Conservation (phyloP, 768 basidiomycete species). For the Postia placenta region DNA sequence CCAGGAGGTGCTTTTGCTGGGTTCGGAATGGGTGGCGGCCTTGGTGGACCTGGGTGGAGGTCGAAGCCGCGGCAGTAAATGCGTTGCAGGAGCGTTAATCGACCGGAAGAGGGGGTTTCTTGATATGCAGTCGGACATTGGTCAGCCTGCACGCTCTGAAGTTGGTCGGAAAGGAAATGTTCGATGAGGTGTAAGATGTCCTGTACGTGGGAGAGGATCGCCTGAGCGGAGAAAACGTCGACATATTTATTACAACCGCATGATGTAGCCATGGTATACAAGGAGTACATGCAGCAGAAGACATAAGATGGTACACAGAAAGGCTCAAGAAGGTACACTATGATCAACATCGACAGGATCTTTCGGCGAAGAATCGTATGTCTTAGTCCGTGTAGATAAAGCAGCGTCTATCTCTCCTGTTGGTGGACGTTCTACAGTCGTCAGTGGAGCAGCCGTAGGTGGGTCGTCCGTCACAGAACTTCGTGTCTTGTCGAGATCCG, state of each 20-base stretch:
- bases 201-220: not conserved
- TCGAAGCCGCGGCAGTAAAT: constrained; percentile 13
- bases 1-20: constrained; percentile 40
- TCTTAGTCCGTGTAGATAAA: not conserved
- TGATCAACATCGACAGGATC: not conserved
- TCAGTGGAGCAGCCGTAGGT: not conserved
- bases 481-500: not conserved
- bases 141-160: not conserved
- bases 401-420: not conserved
- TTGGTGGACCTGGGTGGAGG: constrained; percentile 21
- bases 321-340: not conserved
- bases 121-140: not conserved
- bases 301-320: not conserved
- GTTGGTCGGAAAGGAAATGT: not conserved
- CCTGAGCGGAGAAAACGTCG: not conserved
- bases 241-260: not conserved
- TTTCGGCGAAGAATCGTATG: not conserved
- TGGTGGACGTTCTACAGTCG: not conserved
- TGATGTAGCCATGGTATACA: constrained; percentile 4
- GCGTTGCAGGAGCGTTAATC: not conserved
- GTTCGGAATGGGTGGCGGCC: constrained; percentile 41
- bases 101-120: not conserved
- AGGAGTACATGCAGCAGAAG: not conserved
- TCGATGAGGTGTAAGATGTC: not conserved
- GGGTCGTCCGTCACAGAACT: not conserved